Evolutionary conservation across 768 basidiomycete species (phyloP), one percentile per base, ranked within the genome.

Genomic region (Neoboletus brunneissimus): DNA sequence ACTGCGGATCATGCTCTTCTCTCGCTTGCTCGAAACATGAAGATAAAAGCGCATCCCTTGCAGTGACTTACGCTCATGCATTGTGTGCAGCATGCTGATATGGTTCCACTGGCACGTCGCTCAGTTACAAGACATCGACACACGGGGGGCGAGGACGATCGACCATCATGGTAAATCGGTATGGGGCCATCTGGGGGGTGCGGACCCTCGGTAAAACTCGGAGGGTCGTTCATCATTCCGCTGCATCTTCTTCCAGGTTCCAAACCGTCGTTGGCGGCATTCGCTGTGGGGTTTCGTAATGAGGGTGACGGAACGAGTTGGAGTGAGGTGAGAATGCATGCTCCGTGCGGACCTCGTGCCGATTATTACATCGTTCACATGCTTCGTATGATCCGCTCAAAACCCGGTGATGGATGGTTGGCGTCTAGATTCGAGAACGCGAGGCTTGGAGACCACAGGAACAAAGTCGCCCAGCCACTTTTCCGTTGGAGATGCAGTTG

Each of bases 11-110:
- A 48, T 29, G 48, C 6, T 5, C 46, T 59, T 55, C 44, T 37
- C 35, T 63, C 61, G 62, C 61, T 64, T 63, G 23, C 46, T 49
- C 18, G 52, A 18, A 12, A 31, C 22, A 32, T 11, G 44, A 48
- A 20, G 31, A 35, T 32, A 18, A n/a, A 5, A 4, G 20, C n/a
- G 4, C 27, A 12, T 37, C 25, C 38, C 48, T 53, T 43, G 46
- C 11, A 9, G 25, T 38, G 49, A 50, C 23, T 20, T 10, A 4
- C 5, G 49, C 16, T 15, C 8, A 34, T 25, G 31, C 31, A 37
- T 5, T 25, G 35, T 18, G 12, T 25, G 20, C 20, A 38, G 29
- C 20, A 6, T 15, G 16, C 12, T 12, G 29, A 13, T 20, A 15
- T 20, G 38, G 31, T 41, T 12, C 51, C 5, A 5, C 3, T 5